phyloP scores from a whole-genome alignment of 2,329 filamentous ascomycete species.

The Stachybotrys echinatus region DNA sequence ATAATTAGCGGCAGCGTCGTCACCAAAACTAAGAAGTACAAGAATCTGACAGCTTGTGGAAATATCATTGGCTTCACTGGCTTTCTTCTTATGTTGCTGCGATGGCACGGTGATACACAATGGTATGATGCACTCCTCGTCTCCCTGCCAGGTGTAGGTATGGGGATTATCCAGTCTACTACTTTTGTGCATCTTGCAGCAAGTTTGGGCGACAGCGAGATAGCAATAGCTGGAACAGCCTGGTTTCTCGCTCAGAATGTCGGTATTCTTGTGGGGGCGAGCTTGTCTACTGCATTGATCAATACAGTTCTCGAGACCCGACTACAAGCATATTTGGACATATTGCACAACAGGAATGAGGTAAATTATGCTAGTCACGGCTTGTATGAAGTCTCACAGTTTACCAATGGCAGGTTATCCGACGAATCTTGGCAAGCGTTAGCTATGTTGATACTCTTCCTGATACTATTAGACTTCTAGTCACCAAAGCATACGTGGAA shows the following conservation, averaged over 20 bases:
- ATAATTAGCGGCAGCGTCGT: conserved; percentile 3
- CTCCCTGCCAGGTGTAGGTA: conserved; percentile 3
- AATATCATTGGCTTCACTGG: background rate
- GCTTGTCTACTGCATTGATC: conserved; percentile 6
- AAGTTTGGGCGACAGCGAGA: conserved; percentile 1
- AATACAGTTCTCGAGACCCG: conserved; percentile 1
- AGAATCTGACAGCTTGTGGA: background rate
- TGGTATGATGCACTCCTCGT: conserved; percentile 3
- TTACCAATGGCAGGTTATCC: too few species aligned
- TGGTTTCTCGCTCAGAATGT: conserved; percentile 7
- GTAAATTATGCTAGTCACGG: too few species aligned
- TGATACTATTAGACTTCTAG: too few species aligned
- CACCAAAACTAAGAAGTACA: conserved; percentile 3
- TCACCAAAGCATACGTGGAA: too few species aligned
- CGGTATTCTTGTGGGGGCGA: conserved; percentile 4
- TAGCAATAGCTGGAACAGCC: conserved; percentile 3
- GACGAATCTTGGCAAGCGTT: too few species aligned
- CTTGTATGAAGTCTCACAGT: too few species aligned
- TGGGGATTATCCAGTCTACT: conserved; percentile 7
- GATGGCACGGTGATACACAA: conserved; percentile 3
- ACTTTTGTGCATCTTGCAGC: conserved; percentile 6
- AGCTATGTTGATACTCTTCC: too few species aligned
- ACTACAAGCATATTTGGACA: background rate
- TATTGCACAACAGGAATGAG: background rate
- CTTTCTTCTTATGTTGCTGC: conserved; percentile 1